Percentiles rank a stretch among this genome's conserved stretches.
Conservation (phyloP, 1,284 basidiomycete genomes). For the Fomitopsis pinicola region DNA sequence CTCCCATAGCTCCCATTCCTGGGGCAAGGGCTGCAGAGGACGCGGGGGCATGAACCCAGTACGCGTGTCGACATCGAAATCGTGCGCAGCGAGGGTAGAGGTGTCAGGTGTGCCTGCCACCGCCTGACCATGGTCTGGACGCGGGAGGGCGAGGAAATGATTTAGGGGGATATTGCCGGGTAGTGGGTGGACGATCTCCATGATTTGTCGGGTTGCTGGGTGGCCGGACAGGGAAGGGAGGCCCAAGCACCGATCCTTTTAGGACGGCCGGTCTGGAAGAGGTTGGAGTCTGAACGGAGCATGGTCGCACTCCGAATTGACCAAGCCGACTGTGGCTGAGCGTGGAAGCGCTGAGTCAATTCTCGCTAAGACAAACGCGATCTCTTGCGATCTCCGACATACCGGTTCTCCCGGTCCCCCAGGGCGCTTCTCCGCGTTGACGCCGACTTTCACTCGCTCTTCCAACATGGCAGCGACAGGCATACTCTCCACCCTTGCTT, state of each 20-base stretch:
- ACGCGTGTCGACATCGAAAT: slow-evolving; percentile 91
- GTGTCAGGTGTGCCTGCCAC: slow-evolving; percentile 59
- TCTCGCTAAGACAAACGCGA: not conserved
- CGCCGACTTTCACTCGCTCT: no score
- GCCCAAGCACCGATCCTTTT: not conserved
- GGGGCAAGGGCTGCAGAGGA: slow-evolving; percentile 61
- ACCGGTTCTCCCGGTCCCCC: not conserved
- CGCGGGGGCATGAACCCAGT: slow-evolving; percentile 92
- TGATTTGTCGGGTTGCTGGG: not conserved
- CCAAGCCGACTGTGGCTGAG: not conserved
- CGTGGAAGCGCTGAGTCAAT: slow-evolving; percentile 2
- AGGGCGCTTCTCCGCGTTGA: no score
- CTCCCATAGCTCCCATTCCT: slow-evolving; percentile 74
- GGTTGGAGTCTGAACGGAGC: slow-evolving; percentile 1
- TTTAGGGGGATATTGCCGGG: slow-evolving; percentile 29
- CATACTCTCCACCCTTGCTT: no score
- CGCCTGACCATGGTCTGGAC: slow-evolving; percentile 41
- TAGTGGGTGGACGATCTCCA: slow-evolving; percentile 1
- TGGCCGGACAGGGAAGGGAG: not conserved
- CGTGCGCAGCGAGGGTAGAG: slow-evolving; percentile 85
- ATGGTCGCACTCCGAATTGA: not conserved
- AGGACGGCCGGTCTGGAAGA: not conserved
- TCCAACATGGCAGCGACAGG: no score
- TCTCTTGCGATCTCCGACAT: not conserved
- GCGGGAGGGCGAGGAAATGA: slow-evolving; percentile 67